Conservation (phyloP, 148 eudicot species). For the Suaeda aralocaspica region DNA sequence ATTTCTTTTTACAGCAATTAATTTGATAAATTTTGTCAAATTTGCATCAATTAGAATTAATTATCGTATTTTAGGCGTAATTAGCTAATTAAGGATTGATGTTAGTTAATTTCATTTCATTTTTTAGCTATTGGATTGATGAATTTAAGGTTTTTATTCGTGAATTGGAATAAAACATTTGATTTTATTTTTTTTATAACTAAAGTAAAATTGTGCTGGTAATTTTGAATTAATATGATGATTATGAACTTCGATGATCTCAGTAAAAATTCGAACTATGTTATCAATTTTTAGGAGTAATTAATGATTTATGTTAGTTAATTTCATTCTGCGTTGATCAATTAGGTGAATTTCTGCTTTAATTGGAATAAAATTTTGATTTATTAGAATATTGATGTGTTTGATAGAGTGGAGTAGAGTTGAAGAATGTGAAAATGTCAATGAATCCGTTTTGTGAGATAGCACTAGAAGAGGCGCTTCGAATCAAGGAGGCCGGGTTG, state of each 20-base stretch:
- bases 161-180: too few species aligned
- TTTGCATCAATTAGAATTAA: too few species aligned
- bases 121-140: too few species aligned
- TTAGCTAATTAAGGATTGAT: too few species aligned
- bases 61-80: too few species aligned
- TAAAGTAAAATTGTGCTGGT: too few species aligned
- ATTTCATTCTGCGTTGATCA: not conserved
- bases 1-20: too few species aligned
- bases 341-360: not conserved
- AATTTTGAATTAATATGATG: too few species aligned
- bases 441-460: conserved; percentile 99
- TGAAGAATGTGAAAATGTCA: conserved; percentile 88
- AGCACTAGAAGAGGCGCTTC: conserved; percentile 89
- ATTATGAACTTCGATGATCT: not conserved
- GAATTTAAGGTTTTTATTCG: too few species aligned
- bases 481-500: conserved; percentile 66
- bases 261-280: not conserved
- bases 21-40: too few species aligned
- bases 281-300: not conserved
- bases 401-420: conserved; percentile 79
- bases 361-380: not conserved
- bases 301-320: not conserved
- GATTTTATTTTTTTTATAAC: too few species aligned
- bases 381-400: not conserved
- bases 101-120: too few species aligned